Conservation (phyloP, 805 yeast genomes). For the Candida corydali region DNA sequence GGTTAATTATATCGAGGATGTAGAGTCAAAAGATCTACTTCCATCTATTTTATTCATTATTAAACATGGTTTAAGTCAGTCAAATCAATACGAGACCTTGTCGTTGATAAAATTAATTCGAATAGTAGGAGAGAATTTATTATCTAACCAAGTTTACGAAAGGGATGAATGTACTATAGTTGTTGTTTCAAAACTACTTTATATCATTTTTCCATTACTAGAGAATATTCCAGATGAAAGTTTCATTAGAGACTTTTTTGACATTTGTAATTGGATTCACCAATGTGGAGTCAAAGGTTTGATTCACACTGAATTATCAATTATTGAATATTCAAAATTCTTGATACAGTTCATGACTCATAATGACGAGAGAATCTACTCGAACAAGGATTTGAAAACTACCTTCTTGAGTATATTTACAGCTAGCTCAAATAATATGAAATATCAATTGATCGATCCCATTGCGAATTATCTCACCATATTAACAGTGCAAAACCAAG, state of each 20-base stretch:
- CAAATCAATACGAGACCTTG: neutral
- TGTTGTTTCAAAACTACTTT: constrained; percentile 28
- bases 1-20: constrained; percentile 6
- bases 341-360: constrained; percentile 23
- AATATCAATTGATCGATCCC: constrained; percentile 14
- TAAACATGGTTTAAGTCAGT: neutral
- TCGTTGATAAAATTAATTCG: constrained; percentile 16
- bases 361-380: constrained; percentile 19
- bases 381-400: constrained; percentile 6
- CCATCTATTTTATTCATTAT: constrained; percentile 4
- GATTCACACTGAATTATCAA: constrained; percentile 35
- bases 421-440: constrained; percentile 15
- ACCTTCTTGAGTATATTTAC: constrained; percentile 7
- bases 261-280: constrained; percentile 44
- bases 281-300: constrained; percentile 36
- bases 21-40: constrained; percentile 7
- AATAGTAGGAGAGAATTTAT: constrained; percentile 27
- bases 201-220: constrained; percentile 23
- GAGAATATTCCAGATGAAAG: constrained; percentile 14
- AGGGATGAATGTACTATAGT: constrained; percentile 36
- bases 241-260: constrained; percentile 41
- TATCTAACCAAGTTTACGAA: constrained; percentile 27
- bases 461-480: neutral
- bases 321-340: constrained; percentile 26
- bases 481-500: neutral